Percentiles rank a stretch among this genome's conserved stretches.
Conservation (phyloP, 352 stramenopile genomes). For the Phytophthora ramorum region DNA sequence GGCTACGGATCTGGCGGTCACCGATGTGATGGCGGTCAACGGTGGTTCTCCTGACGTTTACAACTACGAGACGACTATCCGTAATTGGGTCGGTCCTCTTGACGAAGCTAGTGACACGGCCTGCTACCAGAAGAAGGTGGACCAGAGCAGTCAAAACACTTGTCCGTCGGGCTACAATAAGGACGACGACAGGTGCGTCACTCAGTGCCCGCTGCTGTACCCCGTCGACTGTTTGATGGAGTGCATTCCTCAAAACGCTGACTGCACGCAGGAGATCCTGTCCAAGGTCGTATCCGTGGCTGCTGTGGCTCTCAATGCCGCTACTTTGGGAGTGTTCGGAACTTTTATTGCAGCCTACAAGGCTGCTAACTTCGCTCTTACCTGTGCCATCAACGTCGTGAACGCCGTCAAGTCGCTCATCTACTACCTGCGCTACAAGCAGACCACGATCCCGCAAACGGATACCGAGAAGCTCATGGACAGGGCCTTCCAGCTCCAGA, state of each 20-base stretch:
- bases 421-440: constrained; percentile 37
- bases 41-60: constrained; percentile 17
- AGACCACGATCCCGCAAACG: constrained; percentile 16
- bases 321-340: constrained; percentile 48
- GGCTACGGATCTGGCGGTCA: constrained; percentile 16
- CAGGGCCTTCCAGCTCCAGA: constrained; percentile 32
- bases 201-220: constrained; percentile 55
- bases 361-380: constrained; percentile 13
- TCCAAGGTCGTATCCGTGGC: constrained; percentile 41
- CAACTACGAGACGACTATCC: constrained; percentile 35
- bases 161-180: constrained; percentile 54
- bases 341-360: constrained; percentile 14
- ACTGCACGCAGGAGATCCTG: constrained; percentile 47
- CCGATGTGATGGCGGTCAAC: constrained; percentile 25
- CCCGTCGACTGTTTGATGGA: constrained; percentile 42
- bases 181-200: constrained; percentile 50
- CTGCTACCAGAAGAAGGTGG: constrained; percentile 38
- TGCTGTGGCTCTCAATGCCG: constrained; percentile 41
- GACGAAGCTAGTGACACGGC: constrained; percentile 10
- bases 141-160: constrained; percentile 29
- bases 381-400: constrained; percentile 27
- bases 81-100: constrained; percentile 49
- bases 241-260: constrained; percentile 47
- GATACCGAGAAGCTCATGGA: constrained; percentile 35
- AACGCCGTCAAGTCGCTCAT: constrained; percentile 37